Percentiles rank a stretch among this genome's conserved stretches.
phyloP scores from a whole-genome alignment of 2,329 filamentous ascomycete genomes.

The Cladophialophora chaetospira region DNA sequence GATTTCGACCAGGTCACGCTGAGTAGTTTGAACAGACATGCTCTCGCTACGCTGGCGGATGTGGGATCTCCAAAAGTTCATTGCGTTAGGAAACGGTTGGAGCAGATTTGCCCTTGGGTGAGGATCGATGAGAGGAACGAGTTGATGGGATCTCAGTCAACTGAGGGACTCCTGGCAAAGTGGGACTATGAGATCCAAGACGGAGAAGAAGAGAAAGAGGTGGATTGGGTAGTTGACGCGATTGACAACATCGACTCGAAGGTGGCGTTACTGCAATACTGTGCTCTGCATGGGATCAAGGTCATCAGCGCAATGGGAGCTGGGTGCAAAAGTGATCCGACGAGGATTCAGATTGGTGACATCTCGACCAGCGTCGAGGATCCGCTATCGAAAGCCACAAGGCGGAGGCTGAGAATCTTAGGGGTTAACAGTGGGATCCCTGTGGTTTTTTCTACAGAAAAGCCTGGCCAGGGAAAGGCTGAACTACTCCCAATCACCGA shows the following conservation, averaged over 20 bases:
- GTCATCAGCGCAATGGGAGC: slow-evolving; percentile 97
- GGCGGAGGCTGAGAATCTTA: slow-evolving; percentile 71
- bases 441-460: slow-evolving; percentile 89
- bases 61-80: slow-evolving; percentile 91
- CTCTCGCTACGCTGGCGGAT: slow-evolving; percentile 88
- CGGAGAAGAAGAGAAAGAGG: slow-evolving; percentile 52
- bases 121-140: slow-evolving; percentile 83
- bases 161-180: slow-evolving; percentile 65
- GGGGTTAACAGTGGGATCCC: slow-evolving; percentile 85
- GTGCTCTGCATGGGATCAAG: slow-evolving; percentile 71
- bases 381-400: slow-evolving; percentile 79
- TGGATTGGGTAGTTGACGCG: slow-evolving; percentile 91
- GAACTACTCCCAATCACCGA: slow-evolving; percentile 82
- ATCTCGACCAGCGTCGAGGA: slow-evolving; percentile 88
- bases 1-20: slow-evolving; percentile 98
- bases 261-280: slow-evolving; percentile 86
- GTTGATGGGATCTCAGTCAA: slow-evolving; percentile 72
- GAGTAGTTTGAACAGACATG: slow-evolving; percentile 92
- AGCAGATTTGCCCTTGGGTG: slow-evolving; percentile 89
- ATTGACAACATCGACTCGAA: slow-evolving; percentile 99
- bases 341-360: slow-evolving; percentile 84
- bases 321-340: slow-evolving; percentile 86
- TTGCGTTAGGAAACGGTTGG: slow-evolving; percentile 74
- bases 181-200: slow-evolving; percentile 60
- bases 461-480: slow-evolving; percentile 86